Evolutionary conservation across 169 alveolate species (phyloP).

Genomic region (Cryptosporidium parvum): DNA sequence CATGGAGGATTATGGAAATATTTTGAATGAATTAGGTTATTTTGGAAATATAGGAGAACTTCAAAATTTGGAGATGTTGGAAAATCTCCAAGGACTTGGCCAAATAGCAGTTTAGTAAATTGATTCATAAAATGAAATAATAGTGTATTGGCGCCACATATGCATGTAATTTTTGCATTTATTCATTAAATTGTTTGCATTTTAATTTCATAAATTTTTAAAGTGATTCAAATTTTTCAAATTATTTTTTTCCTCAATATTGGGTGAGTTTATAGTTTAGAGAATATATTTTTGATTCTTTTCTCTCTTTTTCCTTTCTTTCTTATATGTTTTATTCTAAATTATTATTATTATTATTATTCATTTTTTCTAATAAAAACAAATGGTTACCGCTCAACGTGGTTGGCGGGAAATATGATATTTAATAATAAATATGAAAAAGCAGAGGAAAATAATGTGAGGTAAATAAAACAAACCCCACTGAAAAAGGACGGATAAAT

Average conservation of each 20-base stretch:
- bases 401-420: conserved; percentile 1
- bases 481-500: neutral
- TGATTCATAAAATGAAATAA: neutral
- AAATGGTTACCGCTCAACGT: neutral
- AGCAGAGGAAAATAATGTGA: neutral
- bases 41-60: conserved; percentile 28
- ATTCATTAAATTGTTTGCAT: too few relatives aligned
- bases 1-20: neutral
- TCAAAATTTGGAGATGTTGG: neutral
- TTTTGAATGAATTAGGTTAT: conserved; percentile 5
- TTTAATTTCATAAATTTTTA: too few relatives aligned
- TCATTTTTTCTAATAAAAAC: neutral
- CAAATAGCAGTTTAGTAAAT: neutral
- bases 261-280: neutral
- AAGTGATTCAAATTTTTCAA: too few relatives aligned
- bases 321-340: neutral
- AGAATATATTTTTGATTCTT: neutral
- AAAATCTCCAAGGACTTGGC: neutral
- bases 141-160: neutral
- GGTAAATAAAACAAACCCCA: conserved; percentile 13
- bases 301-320: neutral
- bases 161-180: neutral
- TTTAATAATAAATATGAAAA: neutral
- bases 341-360: neutral
- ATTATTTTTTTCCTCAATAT: too few relatives aligned